Base-by-base conservation (phyloP, 2,329 filamentous ascomycete genomes). In the Fusarium sulawesiense region DNA sequence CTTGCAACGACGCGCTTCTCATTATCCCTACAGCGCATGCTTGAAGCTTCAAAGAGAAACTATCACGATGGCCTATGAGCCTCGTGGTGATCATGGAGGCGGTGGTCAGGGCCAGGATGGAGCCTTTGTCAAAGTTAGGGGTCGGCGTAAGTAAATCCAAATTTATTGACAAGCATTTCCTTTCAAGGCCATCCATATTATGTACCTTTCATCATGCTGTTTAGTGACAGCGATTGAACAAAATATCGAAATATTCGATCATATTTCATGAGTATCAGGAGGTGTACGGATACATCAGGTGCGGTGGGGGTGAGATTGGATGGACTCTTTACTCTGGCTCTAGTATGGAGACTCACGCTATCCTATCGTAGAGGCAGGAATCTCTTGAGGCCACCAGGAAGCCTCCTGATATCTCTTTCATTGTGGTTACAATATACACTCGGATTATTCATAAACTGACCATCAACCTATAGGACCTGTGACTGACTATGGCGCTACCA, bases 401-500 rank as follows among this genome's bases (percentile, higher is more conserved):
- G n/a, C 18, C 21, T n/a, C 27, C 20, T n/a, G 29, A 44, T 25
- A 18, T 44, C 40, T 13, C 20, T 21, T 34, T 34, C 42, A 60
- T 27, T 30, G 64, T 63, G 57, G 60, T 42, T 13, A 55, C 61
- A 25, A 48, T 63, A 23, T 50, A 41, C 34, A 54, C 63, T 42
- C 66, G 60, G 18, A 57, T 29, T 14, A 13, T 58, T 58, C 30
- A 65, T 68, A 42, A 56, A 65, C 75, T 79, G 54, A 72, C 57
- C 32, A 40, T 53, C 16, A 56, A 57, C 60, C 51, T 30, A 55
- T 67, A 97, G 93, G 94, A 70, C 92, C 94, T 46, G 93, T 97
- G 16, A 98, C 94, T 46, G 94, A 98, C 80, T 97, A 97, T 86
- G 92, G 93, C 76, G 91, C 94, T 25, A 96, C 93, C 12, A 88